These are phyloP conservation scores for Sugiyamaella xylanicola DNA, from an alignment of 1,139 yeast species.

Conservation along the genomic window DNA sequence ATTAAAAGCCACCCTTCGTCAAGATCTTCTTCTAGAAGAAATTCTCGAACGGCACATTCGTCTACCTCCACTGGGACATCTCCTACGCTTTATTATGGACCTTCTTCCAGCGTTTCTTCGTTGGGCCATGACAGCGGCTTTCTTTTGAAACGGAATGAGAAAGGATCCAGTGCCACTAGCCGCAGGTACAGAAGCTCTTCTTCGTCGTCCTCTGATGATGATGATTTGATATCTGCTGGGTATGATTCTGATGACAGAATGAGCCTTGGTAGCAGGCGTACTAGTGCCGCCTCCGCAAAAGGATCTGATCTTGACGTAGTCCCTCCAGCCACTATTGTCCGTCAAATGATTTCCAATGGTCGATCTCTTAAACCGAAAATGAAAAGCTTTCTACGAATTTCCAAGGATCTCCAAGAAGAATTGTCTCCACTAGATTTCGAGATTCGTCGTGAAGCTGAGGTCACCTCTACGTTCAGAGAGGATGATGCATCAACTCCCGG, in stretches of 20 bases:
- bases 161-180: background rate
- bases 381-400: conserved; percentile 38
- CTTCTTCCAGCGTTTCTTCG: conserved; percentile 34
- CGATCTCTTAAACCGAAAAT: conserved; percentile 38
- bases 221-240: conserved; percentile 24
- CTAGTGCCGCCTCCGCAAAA: conserved; percentile 20
- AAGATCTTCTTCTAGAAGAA: conserved; percentile 12
- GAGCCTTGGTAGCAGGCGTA: conserved; percentile 33
- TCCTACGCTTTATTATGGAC: conserved; percentile 30
- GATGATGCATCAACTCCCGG: conserved; percentile 18
- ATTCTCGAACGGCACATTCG: conserved; percentile 13
- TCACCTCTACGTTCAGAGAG: conserved; percentile 39
- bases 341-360: conserved; percentile 29
- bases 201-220: conserved; percentile 30
- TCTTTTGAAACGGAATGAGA: conserved; percentile 13
- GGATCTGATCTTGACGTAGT: background rate
- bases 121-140: conserved; percentile 32
- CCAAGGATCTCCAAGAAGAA: conserved; percentile 41
- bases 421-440: conserved; percentile 41
- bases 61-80: conserved; percentile 17
- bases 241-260: conserved; percentile 37
- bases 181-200: conserved; percentile 19
- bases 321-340: conserved; percentile 21
- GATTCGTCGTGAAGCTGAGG: conserved; percentile 40
- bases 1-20: conserved; percentile 13